Evolutionary conservation across 768 basidiomycete genomes (phyloP).

Genomic region (Leccinum arenicola): DNA sequence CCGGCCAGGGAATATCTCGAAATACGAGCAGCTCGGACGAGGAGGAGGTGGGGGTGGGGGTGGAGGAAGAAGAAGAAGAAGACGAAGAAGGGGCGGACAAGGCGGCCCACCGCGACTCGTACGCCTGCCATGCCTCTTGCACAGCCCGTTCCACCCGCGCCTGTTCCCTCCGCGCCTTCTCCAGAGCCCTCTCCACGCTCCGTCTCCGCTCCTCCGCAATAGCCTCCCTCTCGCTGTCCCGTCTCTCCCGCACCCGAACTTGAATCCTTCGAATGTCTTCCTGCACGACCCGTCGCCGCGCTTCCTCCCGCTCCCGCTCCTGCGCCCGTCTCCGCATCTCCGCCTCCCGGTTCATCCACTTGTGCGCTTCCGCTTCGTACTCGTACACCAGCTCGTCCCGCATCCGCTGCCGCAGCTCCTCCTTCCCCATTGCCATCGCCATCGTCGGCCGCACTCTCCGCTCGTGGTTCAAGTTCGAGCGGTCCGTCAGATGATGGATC

Average conservation of each 20-base stretch:
- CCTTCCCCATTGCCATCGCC: slow-evolving; percentile 22
- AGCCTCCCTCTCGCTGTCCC: slow-evolving; percentile 46
- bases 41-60: background rate
- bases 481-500: slow-evolving; percentile 37
- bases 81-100: slow-evolving; percentile 28
- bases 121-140: slow-evolving; percentile 55
- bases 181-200: slow-evolving; percentile 33
- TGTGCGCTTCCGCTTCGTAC: slow-evolving; percentile 49
- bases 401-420: slow-evolving; percentile 36
- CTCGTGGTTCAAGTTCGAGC: slow-evolving; percentile 22
- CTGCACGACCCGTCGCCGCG: slow-evolving; percentile 44
- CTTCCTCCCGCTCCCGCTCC: slow-evolving; percentile 43
- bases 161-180: slow-evolving; percentile 45
- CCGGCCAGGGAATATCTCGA: slow-evolving; percentile 70
- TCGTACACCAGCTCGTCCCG: slow-evolving; percentile 54
- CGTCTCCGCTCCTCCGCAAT: slow-evolving; percentile 47
- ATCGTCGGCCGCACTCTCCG: slow-evolving; percentile 14
- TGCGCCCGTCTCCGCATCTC: slow-evolving; percentile 42
- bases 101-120: slow-evolving; percentile 65
- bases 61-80: background rate
- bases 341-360: slow-evolving; percentile 52
- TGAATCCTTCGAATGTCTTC: slow-evolving; percentile 58
- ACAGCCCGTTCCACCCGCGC: slow-evolving; percentile 43
- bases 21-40: slow-evolving; percentile 54
- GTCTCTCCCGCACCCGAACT: slow-evolving; percentile 46